These are phyloP conservation scores for Cladosporium sp. DNA, from an alignment of 2,329 filamentous ascomycete genomes.

Conservation along the genomic window DNA sequence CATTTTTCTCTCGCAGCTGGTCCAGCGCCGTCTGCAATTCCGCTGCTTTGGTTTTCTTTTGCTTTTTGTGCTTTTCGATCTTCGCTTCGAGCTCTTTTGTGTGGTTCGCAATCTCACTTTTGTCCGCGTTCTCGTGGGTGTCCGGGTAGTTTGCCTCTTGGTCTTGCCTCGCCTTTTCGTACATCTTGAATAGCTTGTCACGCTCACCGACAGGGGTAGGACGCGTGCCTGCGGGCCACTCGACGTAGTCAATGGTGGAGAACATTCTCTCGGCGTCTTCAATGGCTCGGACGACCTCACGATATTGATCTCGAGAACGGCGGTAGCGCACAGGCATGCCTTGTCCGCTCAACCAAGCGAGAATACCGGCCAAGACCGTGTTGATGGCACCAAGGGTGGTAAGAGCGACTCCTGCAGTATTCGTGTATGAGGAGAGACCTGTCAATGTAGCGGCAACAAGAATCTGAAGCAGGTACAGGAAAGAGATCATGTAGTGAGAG, in stretches of 20 bases:
- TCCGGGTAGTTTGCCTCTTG: conserved; percentile 14
- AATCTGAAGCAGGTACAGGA: conserved; percentile 13
- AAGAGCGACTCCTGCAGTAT: not conserved
- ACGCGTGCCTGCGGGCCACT: not conserved
- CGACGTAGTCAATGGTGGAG: not conserved
- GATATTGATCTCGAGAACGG: conserved; percentile 8
- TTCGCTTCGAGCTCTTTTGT: conserved; percentile 1
- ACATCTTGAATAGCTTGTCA: conserved; percentile 4
- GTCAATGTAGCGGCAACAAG: conserved; percentile 14
- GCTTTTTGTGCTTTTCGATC: not conserved
- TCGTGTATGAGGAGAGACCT: conserved; percentile 7
- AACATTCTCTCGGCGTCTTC: conserved; percentile 13
- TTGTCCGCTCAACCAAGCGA: conserved; percentile 15
- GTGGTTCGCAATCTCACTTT: not conserved
- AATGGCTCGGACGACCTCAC: conserved; percentile 5
- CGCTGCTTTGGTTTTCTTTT: not conserved
- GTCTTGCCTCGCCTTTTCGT: conserved; percentile 5
- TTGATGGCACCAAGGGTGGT: conserved; percentile 14
- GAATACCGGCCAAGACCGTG: conserved; percentile 12
- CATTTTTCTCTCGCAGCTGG: not conserved
- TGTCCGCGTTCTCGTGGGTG: not conserved
- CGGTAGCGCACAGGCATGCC: conserved; percentile 14
- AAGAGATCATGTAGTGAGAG: conserved; percentile 5
- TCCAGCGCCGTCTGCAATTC: not conserved
- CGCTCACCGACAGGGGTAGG: conserved; percentile 1